These are phyloP conservation scores for Sanghuangporus weigelae DNA, from an alignment of 1,284 basidiomycete species.

Conservation along the genomic window DNA sequence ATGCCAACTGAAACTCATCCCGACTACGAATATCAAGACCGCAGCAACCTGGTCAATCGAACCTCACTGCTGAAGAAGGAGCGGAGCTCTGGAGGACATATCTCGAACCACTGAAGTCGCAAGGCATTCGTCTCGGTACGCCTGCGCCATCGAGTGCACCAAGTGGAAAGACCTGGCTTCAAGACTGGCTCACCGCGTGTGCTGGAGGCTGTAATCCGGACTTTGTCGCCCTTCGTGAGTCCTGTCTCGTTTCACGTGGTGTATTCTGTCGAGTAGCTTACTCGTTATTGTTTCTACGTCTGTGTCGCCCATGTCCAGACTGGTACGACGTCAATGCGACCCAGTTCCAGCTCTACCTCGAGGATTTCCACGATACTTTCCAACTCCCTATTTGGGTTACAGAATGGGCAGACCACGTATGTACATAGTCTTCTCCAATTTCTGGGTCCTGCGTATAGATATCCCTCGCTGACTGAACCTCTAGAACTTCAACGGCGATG, in stretches of 20 bases:
- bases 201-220: conserved; percentile 34
- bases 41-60: conserved; percentile 30
- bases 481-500: conserved; percentile 32
- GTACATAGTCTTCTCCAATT: conserved; percentile 3
- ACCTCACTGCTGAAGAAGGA: conserved; percentile 28
- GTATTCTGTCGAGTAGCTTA: not conserved
- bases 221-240: conserved; percentile 37
- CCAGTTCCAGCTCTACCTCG: conserved; percentile 34
- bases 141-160: conserved; percentile 38
- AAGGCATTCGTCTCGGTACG: conserved; percentile 34
- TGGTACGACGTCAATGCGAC: conserved; percentile 38
- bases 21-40: conserved; percentile 18
- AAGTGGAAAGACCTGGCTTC: conserved; percentile 36
- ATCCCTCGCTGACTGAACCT: not conserved
- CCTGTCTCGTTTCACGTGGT: not conserved
- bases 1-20: not conserved
- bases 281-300: not conserved
- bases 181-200: conserved; percentile 35
- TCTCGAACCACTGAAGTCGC: conserved; percentile 30
- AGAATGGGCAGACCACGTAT: conserved; percentile 35
- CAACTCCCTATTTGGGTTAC: conserved; percentile 39
- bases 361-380: conserved; percentile 35
- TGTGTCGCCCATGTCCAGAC: conserved; percentile 16
- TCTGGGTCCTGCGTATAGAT: not conserved
- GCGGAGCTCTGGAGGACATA: conserved; percentile 31